phyloP scores from a whole-genome alignment of 441 rosid species.

The Corymbia citriodora region DNA sequence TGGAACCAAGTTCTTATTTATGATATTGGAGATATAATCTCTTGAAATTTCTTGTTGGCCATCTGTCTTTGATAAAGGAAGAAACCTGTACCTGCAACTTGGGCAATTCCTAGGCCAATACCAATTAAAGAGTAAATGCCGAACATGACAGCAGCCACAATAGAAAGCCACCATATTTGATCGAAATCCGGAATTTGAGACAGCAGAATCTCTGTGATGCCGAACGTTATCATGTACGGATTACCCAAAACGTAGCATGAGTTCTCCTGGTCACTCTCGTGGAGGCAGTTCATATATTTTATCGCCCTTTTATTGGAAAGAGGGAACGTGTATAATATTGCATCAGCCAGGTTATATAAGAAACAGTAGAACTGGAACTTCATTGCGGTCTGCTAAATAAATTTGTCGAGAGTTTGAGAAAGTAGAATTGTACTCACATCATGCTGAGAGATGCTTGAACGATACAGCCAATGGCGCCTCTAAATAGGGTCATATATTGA shows the following conservation, averaged over 20 bases:
- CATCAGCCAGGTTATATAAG: background rate
- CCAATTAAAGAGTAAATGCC: constrained; percentile 14
- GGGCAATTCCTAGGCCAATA: constrained; percentile 21
- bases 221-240: constrained; percentile 20
- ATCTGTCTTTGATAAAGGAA: background rate
- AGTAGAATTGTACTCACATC: constrained; percentile 10
- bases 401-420: background rate
- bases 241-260: constrained; percentile 9
- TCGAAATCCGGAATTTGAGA: constrained; percentile 26
- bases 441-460: constrained; percentile 24
- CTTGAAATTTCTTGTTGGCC: background rate
- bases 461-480: constrained; percentile 11
- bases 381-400: background rate
- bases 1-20: background rate
- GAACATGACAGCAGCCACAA: constrained; percentile 24
- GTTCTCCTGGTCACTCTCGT: constrained; percentile 8
- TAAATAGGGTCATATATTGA: constrained; percentile 18
- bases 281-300: constrained; percentile 13
- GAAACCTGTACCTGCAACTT: constrained; percentile 14
- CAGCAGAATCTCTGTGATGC: constrained; percentile 11
- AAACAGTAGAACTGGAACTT: background rate
- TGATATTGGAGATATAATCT: background rate
- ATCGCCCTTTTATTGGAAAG: constrained; percentile 14
- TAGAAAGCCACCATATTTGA: constrained; percentile 21
- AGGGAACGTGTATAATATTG: background rate